Conservation (phyloP, 225 moss, liverwort and hornwort genomes). For the Neckera pumila region DNA sequence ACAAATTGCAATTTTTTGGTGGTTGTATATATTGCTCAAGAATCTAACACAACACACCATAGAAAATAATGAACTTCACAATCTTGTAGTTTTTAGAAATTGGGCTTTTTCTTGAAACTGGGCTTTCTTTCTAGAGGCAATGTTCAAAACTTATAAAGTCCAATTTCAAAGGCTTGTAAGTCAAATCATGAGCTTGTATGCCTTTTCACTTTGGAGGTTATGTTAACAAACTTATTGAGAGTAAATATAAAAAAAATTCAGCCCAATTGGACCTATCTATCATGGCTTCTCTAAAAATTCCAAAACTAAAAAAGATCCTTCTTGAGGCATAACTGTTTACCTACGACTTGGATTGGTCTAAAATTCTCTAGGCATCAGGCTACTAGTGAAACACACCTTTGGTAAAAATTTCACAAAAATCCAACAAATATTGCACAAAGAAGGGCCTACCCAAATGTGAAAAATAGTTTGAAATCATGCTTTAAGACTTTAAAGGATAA, state of each 20-base stretch:
- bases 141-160: not conserved
- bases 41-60: no score
- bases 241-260: not conserved
- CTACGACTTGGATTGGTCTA: accelerated
- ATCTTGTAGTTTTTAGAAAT: not conserved
- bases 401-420: no score
- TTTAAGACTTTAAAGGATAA: no score
- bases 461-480: no score
- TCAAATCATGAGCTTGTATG: not conserved
- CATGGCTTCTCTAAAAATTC: no score
- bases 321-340: not conserved
- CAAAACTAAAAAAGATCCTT: not conserved
- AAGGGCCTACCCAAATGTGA: no score
- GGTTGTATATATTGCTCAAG: no score
- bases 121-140: no score
- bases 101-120: not conserved
- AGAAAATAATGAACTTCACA: no score
- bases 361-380: not conserved
- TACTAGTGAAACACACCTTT: not conserved
- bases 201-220: accelerated
- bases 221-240: not conserved
- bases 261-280: not conserved
- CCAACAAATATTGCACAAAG: no score
- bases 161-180: not conserved
- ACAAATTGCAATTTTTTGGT: no score